Evolutionary conservation across 495 filamentous ascomycete species (phyloP), one percentile per base, ranked within the genome.

Genomic region (Trichoderma virens): DNA sequence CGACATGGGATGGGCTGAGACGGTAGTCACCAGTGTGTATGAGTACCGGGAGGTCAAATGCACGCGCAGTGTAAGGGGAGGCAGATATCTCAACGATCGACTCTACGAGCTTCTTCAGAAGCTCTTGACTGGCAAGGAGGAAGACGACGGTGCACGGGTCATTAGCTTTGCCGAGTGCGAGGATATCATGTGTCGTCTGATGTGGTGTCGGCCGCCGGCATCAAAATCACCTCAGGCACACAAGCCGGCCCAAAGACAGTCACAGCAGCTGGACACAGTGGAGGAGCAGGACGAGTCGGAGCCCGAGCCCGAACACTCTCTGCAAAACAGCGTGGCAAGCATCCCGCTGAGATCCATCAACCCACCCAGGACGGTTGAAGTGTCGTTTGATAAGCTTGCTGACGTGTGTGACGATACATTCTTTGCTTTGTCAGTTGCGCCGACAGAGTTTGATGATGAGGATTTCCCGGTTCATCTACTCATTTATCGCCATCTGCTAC

Each of bases 1-100:
- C 11, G 92, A 98, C 71, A 78, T 98, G 39, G 93, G 93, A 63
- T 98, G 94, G 94, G 82, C 83, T 45, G 95, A 97, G 71, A 93
- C 91, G 0, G 83, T 87, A 0, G 82, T 92, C 16, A 94, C 90
- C 0, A 85, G 84, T 2, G 79, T 98, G 25, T 97, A 90, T 70
- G 95, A 98, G 72, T 95, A 93, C 65, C 83, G 93, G 62, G 90
- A 96, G 68, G 82, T 97, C 5, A 71, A 75, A 28, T 82, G 82
- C 34, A 79, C 76, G 65, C 79, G 91, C 59, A 94, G 83, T 43
- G 82, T 89, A 16, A 81, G 94, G 66, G 92, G 87, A 16, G 91
- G 86, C 67, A 90, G 87, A 70, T 69, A 81, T 47, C 77, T 96
- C 9, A 79, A 84, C 7, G 79, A 87, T 67, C 83, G 90, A 70